A percentile compares a stretch with the other conserved stretches of the same genome.
phyloP scores from a whole-genome alignment of 345 rosid genomes.

The Cardamine chenopodiifolia region DNA sequence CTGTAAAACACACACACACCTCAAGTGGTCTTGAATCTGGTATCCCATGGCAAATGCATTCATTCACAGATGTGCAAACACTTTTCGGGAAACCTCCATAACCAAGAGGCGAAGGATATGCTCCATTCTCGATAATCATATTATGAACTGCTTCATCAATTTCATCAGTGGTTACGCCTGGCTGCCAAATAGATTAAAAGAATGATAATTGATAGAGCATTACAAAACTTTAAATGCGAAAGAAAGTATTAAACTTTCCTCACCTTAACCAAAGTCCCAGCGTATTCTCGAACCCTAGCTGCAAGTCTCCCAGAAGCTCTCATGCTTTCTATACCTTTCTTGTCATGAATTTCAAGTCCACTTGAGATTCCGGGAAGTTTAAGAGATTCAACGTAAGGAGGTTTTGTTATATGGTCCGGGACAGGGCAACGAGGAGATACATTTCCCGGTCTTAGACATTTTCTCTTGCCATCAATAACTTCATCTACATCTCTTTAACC shows the following conservation, averaged over 20 bases:
- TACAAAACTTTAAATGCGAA: conserved; percentile 4
- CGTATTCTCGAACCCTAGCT: conserved; percentile 76
- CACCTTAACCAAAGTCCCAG: conserved; percentile 88
- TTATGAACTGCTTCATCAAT: conserved; percentile 90
- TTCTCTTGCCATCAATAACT: conserved; percentile 50
- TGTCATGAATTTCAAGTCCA: conserved; percentile 76
- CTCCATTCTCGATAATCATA: conserved; percentile 91
- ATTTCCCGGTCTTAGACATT: conserved; percentile 66
- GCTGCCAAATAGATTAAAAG: conserved; percentile 54
- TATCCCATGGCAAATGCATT: conserved; percentile 97
- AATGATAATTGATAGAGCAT: conserved; percentile 28
- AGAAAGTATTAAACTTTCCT: conserved; percentile 1
- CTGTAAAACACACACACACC: conserved; percentile 42
- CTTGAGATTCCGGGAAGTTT: conserved; percentile 68
- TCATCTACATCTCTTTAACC: conserved; percentile 55
- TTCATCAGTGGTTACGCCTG: conserved; percentile 86
- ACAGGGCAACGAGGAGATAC: conserved; percentile 76
- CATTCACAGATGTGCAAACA: conserved; percentile 95
- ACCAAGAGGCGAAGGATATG: conserved; percentile 96
- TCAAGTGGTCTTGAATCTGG: conserved; percentile 88
- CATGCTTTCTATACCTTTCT: conserved; percentile 77
- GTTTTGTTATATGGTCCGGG: conserved; percentile 64
- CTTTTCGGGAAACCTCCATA: conserved; percentile 98
- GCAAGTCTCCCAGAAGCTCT: conserved; percentile 93
- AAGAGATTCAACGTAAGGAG: conserved; percentile 66